These are phyloP conservation scores for Xanthoparmelia taractica DNA, from an alignment of 495 filamentous ascomycete genomes.

Conservation along the genomic window DNA sequence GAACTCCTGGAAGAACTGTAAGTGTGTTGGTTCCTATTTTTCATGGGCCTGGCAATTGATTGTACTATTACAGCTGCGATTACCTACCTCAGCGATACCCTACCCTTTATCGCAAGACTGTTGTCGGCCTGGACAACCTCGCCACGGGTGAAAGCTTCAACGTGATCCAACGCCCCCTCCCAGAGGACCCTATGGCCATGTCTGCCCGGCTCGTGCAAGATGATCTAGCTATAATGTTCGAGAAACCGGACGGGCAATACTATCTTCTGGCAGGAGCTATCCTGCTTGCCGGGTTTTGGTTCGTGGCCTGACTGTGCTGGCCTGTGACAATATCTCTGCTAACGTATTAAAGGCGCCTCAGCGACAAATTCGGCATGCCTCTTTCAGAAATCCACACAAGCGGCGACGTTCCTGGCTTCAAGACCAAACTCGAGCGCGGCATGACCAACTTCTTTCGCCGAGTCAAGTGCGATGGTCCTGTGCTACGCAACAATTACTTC, in stretches of 20 bases:
- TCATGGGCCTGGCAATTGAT: not conserved
- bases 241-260: constrained; percentile 70
- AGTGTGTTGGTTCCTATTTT: not conserved
- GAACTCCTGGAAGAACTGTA: constrained; percentile 75
- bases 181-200: constrained; percentile 78
- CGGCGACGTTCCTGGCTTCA: constrained; percentile 71
- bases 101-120: constrained; percentile 56
- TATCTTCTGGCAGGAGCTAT: constrained; percentile 75
- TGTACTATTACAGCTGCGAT: constrained; percentile 33
- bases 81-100: constrained; percentile 84
- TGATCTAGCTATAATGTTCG: constrained; percentile 82
- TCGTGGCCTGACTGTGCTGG: not conserved
- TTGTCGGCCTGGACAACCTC: constrained; percentile 61
- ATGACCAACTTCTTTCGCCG: constrained; percentile 75
- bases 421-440: constrained; percentile 69
- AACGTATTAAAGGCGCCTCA: constrained; percentile 45
- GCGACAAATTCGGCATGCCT: constrained; percentile 79
- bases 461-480: constrained; percentile 55
- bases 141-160: constrained; percentile 68
- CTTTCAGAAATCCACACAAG: constrained; percentile 77
- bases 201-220: constrained; percentile 71
- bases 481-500: constrained; percentile 68
- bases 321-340: not conserved
- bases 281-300: constrained; percentile 74
- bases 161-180: constrained; percentile 55